Evolutionary conservation across 2,329 filamentous ascomycete species (phyloP).

Genomic region (Plenodomus tracheiphilus): DNA sequence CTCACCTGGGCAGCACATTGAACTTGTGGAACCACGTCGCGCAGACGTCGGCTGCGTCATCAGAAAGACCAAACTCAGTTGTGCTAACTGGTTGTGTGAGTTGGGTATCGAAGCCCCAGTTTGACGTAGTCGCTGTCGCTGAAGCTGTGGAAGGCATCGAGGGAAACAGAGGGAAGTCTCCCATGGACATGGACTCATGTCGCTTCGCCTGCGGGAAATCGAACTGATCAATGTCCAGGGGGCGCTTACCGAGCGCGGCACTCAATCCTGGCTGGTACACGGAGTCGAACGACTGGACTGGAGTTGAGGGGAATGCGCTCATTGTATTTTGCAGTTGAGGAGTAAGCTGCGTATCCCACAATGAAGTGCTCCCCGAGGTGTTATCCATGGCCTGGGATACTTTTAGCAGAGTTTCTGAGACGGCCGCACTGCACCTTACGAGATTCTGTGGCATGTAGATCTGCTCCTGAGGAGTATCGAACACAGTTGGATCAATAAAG

Average conservation of each 20-base stretch:
- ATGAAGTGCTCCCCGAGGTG: constrained; percentile 30
- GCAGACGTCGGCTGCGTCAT: constrained; percentile 44
- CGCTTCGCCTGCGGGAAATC: constrained; percentile 41
- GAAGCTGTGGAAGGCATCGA: constrained; percentile 25
- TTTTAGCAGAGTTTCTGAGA: constrained; percentile 11
- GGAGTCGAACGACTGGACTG: constrained; percentile 31
- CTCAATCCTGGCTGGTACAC: constrained; percentile 18
- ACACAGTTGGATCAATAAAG: constrained; percentile 24
- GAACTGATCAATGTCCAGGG: constrained; percentile 33
- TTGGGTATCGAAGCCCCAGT: constrained; percentile 27
- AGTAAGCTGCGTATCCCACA: constrained; percentile 31
- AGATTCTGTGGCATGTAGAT: constrained; percentile 34
- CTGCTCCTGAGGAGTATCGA: constrained; percentile 22
- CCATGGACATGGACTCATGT: constrained; percentile 21
- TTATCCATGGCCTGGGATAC: constrained; percentile 34
- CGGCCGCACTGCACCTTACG: constrained; percentile 20
- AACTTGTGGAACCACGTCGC: constrained; percentile 45
- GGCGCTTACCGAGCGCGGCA: constrained; percentile 32
- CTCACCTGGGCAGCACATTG: constrained; percentile 36
- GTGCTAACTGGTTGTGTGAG: constrained; percentile 21
- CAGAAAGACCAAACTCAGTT: constrained; percentile 31
- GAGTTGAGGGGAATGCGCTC: constrained; percentile 30
- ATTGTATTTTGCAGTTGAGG: constrained; percentile 19
- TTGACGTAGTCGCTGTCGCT: constrained; percentile 10
- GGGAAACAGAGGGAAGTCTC: constrained; percentile 27